Base-by-base conservation (phyloP, 306 rosid species). In the Betula pendula region DNA sequence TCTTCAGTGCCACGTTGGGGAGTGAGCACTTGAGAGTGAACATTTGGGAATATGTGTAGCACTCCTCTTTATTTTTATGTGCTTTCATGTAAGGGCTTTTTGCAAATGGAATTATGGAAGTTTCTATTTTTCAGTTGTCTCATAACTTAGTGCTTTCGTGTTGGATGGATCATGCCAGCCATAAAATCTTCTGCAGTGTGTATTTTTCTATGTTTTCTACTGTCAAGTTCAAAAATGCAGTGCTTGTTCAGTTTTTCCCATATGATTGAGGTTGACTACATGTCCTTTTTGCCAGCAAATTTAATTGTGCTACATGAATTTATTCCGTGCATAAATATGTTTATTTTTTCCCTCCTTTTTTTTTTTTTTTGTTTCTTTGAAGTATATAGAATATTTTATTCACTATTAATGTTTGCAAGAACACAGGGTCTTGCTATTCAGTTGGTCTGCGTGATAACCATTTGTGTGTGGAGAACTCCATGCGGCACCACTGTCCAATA, bases 401-500 rank as follows among this genome's bases (percentile, higher is more conserved):
- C 48, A 19, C 48, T n/a, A 19, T 59, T 17, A 66, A 42, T 65
- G 66, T 56, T 60, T 80, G 33, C 75, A 22, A 75, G 29, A n/a
- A 58, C 77, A 75, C 83, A 92, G 99, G 93, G 69, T 89, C 97
- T n/a, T 96, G 99, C 85, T 92, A 96, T 85, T 83, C 92, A 8
- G 58, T 79, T 77, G 24, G 15, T 73, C 86, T 96, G 82, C 97
- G 89, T 0, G 90, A 82, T 82, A 96, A 96, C 81, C 99, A 96
- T 88, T 75, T 74, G 73, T 96, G 98, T 56, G 88, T 96, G 75
- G 99, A 96, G 88, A 88, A 96, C 88, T 92, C 99, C 83, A 96
- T 96, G 99, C 82, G 87, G 77, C 97, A 96, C 83, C 98, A 96
- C 80, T 96, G 99, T 72, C 93, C 99, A 50, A 96, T 96, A 70